A percentile compares a stretch with the other conserved stretches of the same genome.
Evolutionary conservation across 2,329 filamentous ascomycete species (phyloP).

Genomic region (Neoascochyta sp.): DNA sequence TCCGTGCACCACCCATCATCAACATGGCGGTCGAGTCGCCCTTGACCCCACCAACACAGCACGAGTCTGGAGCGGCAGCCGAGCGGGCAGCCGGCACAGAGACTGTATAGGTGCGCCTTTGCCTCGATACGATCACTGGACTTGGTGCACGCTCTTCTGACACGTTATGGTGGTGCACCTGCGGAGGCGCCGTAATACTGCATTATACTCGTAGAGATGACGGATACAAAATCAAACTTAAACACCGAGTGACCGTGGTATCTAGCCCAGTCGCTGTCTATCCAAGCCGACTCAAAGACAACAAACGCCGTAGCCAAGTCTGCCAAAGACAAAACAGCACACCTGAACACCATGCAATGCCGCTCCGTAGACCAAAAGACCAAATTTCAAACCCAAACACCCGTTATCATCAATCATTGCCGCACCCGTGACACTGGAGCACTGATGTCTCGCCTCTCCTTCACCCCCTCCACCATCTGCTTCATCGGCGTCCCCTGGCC

Average conservation of each 20-base stretch:
- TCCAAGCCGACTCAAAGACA: conserved; percentile 4
- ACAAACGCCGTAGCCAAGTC: conserved; percentile 6
- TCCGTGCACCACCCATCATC: no score
- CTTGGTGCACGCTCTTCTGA: no score
- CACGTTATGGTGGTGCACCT: no score
- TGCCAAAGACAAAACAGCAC: conserved; percentile 6
- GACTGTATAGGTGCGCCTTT: no score
- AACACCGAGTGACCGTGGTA: conserved; percentile 20
- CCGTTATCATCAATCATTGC: conserved; percentile 10
- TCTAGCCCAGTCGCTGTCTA: conserved; percentile 16
- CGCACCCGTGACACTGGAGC: conserved; percentile 39
- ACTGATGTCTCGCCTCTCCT: conserved; percentile 46
- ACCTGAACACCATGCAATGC: conserved; percentile 35
- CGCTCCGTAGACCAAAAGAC: conserved; percentile 19
- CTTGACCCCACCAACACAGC: no score
- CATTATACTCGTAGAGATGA: conserved; percentile 3
- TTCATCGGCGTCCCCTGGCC: conserved; percentile 60
- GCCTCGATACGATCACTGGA: no score
- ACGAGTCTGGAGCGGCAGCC: no score
- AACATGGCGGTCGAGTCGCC: no score
- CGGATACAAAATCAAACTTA: no score
- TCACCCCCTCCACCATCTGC: conserved; percentile 53
- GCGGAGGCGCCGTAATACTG: no score
- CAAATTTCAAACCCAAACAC: conserved; percentile 7
- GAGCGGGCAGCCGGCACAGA: no score